These are phyloP conservation scores for Carallia pectinifolia DNA, from an alignment of 345 rosid genomes.

Conservation along the genomic window DNA sequence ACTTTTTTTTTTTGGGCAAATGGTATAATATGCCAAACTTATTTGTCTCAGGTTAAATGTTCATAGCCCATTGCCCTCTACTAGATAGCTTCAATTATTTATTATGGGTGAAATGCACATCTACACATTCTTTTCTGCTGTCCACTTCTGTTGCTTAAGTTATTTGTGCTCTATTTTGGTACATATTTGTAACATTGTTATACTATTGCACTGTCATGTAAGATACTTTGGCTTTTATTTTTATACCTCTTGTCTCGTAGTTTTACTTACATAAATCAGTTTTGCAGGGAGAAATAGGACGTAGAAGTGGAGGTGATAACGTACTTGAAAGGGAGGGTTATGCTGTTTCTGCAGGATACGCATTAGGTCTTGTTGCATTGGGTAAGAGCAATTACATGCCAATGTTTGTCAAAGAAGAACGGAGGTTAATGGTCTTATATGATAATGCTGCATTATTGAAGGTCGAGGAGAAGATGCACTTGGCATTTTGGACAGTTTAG, in stretches of 20 bases:
- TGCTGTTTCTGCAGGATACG: conserved; percentile 98
- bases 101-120: background rate
- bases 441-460: conserved; percentile 34
- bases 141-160: background rate
- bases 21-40: too few species aligned
- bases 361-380: conserved; percentile 92
- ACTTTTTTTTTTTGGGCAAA: too few species aligned
- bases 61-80: too few species aligned
- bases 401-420: conserved; percentile 3
- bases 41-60: too few species aligned
- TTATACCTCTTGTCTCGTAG: conserved; percentile 7
- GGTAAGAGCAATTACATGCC: conserved; percentile 49
- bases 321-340: conserved; percentile 99
- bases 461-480: conserved; percentile 85
- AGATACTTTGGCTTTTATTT: background rate
- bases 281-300: conserved; percentile 90
- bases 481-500: conserved; percentile 71
- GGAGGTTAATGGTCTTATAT: background rate
- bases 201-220: conserved; percentile 10
- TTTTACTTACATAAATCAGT: conserved; percentile 17
- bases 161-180: conserved; percentile 1
- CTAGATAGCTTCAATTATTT: background rate
- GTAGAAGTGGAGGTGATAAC: conserved; percentile 96
- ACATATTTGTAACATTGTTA: conserved; percentile 10
- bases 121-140: background rate